A percentile compares a stretch with the other conserved stretches of the same genome.
Conservation (phyloP, 78 protist genomes). For the Bodo saltans region DNA sequence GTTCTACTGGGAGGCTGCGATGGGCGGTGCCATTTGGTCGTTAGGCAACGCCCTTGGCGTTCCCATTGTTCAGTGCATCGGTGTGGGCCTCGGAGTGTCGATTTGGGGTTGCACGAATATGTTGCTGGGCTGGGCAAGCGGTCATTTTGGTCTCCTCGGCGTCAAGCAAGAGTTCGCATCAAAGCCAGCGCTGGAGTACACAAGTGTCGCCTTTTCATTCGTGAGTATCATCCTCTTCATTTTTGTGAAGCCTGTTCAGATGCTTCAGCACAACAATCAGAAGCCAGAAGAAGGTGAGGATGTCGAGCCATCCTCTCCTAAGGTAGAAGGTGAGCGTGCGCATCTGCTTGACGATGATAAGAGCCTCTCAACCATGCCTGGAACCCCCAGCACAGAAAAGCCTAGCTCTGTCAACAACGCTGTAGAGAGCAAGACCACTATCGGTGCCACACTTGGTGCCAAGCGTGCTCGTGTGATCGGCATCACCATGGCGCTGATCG, state of each 20-base stretch:
- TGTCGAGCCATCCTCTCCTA: too few species aligned
- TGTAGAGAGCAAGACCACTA: background rate
- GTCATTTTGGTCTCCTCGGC: conserved; percentile 69
- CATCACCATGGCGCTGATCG: background rate
- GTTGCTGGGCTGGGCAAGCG: conserved; percentile 59
- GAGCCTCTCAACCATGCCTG: too few species aligned
- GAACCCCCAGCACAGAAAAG: background rate
- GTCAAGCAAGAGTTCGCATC: conserved; percentile 28
- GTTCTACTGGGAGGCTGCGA: conserved; percentile 38
- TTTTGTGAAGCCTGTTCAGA: too few species aligned
- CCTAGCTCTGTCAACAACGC: background rate
- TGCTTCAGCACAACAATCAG: too few species aligned
- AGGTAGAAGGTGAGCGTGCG: too few species aligned
- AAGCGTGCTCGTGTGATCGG: conserved; percentile 24
- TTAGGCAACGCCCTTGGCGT: conserved; percentile 59
- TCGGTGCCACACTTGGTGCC: background rate
- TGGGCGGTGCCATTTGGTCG: conserved; percentile 61
- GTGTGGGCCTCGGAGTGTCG: conserved; percentile 69
- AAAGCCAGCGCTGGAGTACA: conserved; percentile 32
- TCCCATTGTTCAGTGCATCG: conserved; percentile 67
- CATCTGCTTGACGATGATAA: too few species aligned
- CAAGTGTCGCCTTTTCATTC: conserved; percentile 43
- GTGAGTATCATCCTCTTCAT: too few species aligned
- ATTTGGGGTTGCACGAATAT: conserved; percentile 67
- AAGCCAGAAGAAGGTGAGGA: too few species aligned